Conservation (phyloP, 495 filamentous ascomycete genomes). For the Penicillium malachiteum region DNA sequence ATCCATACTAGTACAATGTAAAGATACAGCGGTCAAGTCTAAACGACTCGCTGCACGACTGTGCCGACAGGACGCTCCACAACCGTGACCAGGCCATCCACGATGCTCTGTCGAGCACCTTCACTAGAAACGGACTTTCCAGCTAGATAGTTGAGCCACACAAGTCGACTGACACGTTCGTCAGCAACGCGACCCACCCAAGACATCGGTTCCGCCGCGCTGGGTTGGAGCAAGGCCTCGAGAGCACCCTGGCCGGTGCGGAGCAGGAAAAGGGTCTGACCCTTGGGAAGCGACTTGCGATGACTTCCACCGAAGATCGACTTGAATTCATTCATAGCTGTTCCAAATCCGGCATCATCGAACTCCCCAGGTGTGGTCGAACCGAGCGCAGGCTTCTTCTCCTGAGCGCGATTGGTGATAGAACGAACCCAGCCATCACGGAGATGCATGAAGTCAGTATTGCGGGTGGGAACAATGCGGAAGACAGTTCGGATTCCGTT, state of each 20-base stretch:
- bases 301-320: slow-evolving; percentile 68
- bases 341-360: slow-evolving; percentile 69
- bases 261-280: slow-evolving; percentile 68
- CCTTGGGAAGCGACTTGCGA: slow-evolving; percentile 67
- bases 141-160: slow-evolving; percentile 89
- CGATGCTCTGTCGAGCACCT: slow-evolving; percentile 72
- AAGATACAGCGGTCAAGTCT: not conserved
- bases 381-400: slow-evolving; percentile 26
- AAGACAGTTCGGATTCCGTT: slow-evolving; percentile 66
- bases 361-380: slow-evolving; percentile 40
- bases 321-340: slow-evolving; percentile 72
- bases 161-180: slow-evolving; percentile 71
- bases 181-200: slow-evolving; percentile 70
- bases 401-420: slow-evolving; percentile 67
- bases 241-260: slow-evolving; percentile 65
- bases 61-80: slow-evolving; percentile 88
- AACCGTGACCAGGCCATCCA: slow-evolving; percentile 83
- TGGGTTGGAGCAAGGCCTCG: slow-evolving; percentile 65
- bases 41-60: slow-evolving; percentile 67
- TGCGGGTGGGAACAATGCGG: slow-evolving; percentile 77
- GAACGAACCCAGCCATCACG: slow-evolving; percentile 87
- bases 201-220: slow-evolving; percentile 36
- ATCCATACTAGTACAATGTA: too few species aligned
- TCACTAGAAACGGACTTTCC: slow-evolving; percentile 88
- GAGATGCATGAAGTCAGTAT: slow-evolving; percentile 89